Evolutionary conservation across 164 flowering plant species (phyloP).

Genomic region (Kalanchoe fedtschenkoi): DNA sequence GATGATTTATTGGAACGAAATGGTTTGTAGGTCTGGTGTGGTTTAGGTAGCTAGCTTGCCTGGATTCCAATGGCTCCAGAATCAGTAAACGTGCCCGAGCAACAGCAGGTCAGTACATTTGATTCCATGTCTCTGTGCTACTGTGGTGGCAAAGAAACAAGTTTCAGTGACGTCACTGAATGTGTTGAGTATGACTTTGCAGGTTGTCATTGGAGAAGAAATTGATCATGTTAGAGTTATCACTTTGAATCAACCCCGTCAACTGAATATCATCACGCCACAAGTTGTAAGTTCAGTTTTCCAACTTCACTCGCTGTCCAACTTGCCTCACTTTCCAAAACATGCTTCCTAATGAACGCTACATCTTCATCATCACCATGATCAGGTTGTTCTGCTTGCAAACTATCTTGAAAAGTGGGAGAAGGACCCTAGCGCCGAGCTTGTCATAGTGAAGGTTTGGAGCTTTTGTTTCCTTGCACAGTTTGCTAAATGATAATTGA

Average conservation of each 20-base stretch:
- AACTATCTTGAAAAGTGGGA: constrained; percentile 79
- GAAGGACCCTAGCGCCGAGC: constrained; percentile 63
- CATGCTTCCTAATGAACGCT: background rate
- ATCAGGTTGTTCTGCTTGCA: constrained; percentile 68
- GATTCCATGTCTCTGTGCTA: background rate
- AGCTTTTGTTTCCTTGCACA: background rate
- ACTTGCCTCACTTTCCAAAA: background rate
- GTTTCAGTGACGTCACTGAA: background rate
- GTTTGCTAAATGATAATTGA: background rate
- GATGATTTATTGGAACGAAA: background rate
- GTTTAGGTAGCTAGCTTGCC: background rate
- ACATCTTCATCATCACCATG: background rate
- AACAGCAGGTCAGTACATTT: background rate
- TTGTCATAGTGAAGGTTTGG: constrained; percentile 66
- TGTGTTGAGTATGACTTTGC: background rate
- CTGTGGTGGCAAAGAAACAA: background rate
- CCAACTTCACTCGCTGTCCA: background rate
- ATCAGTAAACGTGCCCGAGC: background rate
- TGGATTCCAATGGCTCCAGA: constrained; percentile 6
- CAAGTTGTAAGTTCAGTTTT: constrained; percentile 43
- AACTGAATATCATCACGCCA: constrained; percentile 70
- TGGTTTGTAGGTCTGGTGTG: background rate
- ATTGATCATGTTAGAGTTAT: constrained; percentile 49
- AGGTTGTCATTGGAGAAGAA: constrained; percentile 85
- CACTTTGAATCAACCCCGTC: constrained; percentile 81